Conservation (phyloP, 805 yeast genomes). For the Saccharomycopsis capsularis region DNA sequence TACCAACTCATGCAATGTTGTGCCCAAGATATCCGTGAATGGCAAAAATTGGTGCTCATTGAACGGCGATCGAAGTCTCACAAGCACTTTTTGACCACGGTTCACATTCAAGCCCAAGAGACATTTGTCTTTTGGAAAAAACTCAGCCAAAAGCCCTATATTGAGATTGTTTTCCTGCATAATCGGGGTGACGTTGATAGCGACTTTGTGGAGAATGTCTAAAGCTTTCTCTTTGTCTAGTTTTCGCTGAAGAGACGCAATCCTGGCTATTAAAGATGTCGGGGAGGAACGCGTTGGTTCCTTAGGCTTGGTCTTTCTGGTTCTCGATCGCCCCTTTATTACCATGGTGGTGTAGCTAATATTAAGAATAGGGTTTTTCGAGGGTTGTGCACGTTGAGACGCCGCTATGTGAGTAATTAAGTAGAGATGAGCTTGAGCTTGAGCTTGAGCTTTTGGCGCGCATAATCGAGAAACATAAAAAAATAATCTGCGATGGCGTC, state of each 20-base stretch:
- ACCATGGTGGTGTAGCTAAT: not conserved
- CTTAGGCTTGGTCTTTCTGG: not conserved
- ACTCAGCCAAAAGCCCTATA: constrained; percentile 68
- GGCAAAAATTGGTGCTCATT: constrained; percentile 52
- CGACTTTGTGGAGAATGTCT: constrained; percentile 59
- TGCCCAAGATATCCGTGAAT: constrained; percentile 61
- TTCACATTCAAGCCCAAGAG: constrained; percentile 81
- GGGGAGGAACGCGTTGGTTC: constrained; percentile 15
- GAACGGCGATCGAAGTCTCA: constrained; percentile 52
- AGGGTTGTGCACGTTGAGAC: too few species aligned
- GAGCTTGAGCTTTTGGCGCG: too few species aligned
- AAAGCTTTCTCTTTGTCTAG: constrained; percentile 45
- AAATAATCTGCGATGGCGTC: too few species aligned
- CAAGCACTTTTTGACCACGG: constrained; percentile 61
- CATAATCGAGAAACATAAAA: too few species aligned
- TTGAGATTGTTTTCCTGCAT: constrained; percentile 61
- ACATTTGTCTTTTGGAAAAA: constrained; percentile 61
- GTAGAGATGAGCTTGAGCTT: too few species aligned
- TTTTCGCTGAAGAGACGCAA: constrained; percentile 41
- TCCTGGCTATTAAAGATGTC: constrained; percentile 26
- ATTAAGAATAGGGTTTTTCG: not conserved
- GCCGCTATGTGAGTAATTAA: too few species aligned
- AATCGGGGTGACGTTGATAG: constrained; percentile 66
- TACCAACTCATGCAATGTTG: constrained; percentile 81
- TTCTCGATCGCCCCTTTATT: not conserved